Percentiles rank a stretch among this genome's conserved stretches.
phyloP scores from a whole-genome alignment of 2,329 filamentous ascomycete species.

The Epichloe sp. region DNA sequence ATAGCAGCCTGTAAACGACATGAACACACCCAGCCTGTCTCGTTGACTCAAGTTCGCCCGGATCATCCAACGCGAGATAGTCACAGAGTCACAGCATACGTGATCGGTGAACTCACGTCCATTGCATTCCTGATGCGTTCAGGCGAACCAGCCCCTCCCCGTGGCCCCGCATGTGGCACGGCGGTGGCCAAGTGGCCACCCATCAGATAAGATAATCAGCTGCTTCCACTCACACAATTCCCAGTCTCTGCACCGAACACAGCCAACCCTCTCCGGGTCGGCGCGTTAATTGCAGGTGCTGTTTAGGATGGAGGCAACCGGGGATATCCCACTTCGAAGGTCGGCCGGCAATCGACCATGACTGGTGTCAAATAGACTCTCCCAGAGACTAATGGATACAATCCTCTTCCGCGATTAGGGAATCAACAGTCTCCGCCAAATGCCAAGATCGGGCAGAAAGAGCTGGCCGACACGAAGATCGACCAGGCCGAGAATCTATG shows the following conservation, averaged over 20 bases:
- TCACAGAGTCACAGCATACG: too few relatives aligned
- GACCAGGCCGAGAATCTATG: not conserved
- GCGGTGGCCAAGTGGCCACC: not conserved
- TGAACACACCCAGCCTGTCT: too few relatives aligned
- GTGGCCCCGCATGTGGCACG: not conserved
- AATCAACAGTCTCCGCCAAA: not conserved
- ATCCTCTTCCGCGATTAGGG: not conserved
- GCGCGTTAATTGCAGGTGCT: not conserved
- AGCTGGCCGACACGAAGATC: not conserved
- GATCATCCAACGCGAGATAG: too few relatives aligned
- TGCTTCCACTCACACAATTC: not conserved
- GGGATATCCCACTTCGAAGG: not conserved
- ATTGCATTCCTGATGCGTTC: too few relatives aligned
- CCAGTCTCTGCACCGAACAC: too few relatives aligned
- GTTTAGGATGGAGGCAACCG: not conserved
- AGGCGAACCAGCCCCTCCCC: too few relatives aligned
- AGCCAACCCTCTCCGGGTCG: not conserved
- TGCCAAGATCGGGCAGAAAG: not conserved
- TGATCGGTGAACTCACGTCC: too few relatives aligned
- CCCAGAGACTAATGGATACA: not conserved
- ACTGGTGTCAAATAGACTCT: not conserved
- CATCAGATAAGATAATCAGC: constrained; percentile 4
- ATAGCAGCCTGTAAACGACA: too few relatives aligned
- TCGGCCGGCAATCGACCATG: not conserved
- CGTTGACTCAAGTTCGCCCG: too few relatives aligned